A percentile compares a stretch with the other conserved stretches of the same genome.
Evolutionary conservation across 2,329 filamentous ascomycete genomes (phyloP).

Genomic region (Arthrobotrys sphaeroides): DNA sequence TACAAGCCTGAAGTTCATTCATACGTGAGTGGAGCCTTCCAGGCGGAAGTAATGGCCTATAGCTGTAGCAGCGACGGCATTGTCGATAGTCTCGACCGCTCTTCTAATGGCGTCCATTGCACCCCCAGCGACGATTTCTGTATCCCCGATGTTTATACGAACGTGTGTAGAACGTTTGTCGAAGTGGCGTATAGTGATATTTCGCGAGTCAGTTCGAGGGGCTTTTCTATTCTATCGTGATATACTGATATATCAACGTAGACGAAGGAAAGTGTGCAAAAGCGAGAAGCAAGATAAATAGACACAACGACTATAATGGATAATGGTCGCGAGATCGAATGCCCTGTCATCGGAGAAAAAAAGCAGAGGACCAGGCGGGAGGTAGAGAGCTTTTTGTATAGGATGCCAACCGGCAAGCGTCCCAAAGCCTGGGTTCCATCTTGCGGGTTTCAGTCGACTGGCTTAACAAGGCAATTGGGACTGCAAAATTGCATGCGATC

Average conservation of each 20-base stretch:
- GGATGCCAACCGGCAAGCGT: conserved; percentile 10
- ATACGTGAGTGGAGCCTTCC: conserved; percentile 77
- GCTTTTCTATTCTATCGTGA: not conserved
- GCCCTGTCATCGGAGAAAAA: conserved; percentile 18
- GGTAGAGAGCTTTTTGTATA: conserved; percentile 54
- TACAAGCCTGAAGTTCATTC: conserved; percentile 13
- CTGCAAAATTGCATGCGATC: conserved; percentile 27
- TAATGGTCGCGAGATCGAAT: conserved; percentile 32
- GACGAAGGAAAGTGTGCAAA: not conserved
- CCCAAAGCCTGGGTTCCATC: conserved; percentile 11
- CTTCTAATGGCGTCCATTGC: conserved; percentile 42
- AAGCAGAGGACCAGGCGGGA: conserved; percentile 33
- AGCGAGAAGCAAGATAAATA: conserved; percentile 1
- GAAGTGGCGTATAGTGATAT: conserved; percentile 29
- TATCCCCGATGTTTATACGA: not conserved
- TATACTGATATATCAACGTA: not conserved
- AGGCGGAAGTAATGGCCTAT: conserved; percentile 80
- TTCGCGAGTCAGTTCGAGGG: conserved; percentile 20
- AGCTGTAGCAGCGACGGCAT: conserved; percentile 70
- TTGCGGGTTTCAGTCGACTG: conserved; percentile 37
- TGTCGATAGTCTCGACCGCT: conserved; percentile 66
- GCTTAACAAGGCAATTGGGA: conserved; percentile 44
- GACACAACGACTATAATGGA: conserved; percentile 18
- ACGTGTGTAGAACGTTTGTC: conserved; percentile 3
- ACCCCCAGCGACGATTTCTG: too few species aligned